Evolutionary conservation across 805 yeast species (phyloP), one percentile per base, ranked within the genome.

Genomic region (Hanseniaspora lindneri): DNA sequence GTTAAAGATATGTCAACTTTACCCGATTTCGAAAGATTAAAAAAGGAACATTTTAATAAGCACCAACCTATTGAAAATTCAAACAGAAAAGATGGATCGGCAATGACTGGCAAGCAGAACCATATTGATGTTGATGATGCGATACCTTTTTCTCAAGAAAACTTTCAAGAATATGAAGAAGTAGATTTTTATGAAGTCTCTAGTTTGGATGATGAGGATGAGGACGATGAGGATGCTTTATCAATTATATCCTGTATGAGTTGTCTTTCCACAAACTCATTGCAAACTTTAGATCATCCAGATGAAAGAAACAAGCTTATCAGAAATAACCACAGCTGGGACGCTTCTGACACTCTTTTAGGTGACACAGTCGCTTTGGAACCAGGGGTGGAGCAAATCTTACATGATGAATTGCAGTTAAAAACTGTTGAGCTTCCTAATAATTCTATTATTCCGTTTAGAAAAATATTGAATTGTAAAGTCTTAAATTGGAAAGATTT

Each of bases 171-270:
- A n/a, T 41, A 47, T 27, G 50, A 40, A 3, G 50, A 27, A 19
- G 44, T 33, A 6, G 50, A 47, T 3, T 33, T 8, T 19, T n/a
- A 33, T 33, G 37, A 33, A 5, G 21, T 33, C 5, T 33, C 37
- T 16, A 33, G 37, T 33, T 33, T 33, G 19, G 44, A 44, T 8
- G 43, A 35, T 4, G 25, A 28, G 21, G 37, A 35, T 13, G 41
- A 41, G 2, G 25, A 30, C 11, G 41, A 39, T 16, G 53, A 44
- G 2, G 67, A 64, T 32, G 59, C 66, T 7, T 56, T 64, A 0
- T 64, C 67, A 5, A 49, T 60, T 11, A 56, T 63, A 33, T 63
- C 66, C 36, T 63, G 66, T 47, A 64, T 63, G n/a, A 63, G 66
- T 3, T 64, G 66, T 39, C 41, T 64, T 39, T 60, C 64, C 6